Evolutionary conservation across 2,329 filamentous ascomycete genomes (phyloP).

Genomic region (Lojkania enalia): DNA sequence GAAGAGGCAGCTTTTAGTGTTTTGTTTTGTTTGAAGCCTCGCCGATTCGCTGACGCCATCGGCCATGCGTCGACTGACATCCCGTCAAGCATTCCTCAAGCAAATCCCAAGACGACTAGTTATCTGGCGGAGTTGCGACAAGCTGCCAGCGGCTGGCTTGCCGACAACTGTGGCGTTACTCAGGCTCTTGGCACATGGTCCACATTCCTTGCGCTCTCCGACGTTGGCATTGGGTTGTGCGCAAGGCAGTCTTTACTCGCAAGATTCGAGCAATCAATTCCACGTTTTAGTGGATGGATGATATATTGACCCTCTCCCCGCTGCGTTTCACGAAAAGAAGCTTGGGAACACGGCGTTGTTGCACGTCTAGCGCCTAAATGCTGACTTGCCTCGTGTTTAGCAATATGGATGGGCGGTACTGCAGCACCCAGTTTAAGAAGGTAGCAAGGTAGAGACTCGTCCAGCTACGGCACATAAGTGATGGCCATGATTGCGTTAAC

Average conservation of each 20-base stretch:
- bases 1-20: too few relatives aligned
- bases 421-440: slow-evolving; percentile 2
- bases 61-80: too few relatives aligned
- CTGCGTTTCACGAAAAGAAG: neutral
- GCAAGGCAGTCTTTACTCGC: neutral
- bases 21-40: too few relatives aligned
- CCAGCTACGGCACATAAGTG: too few relatives aligned
- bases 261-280: neutral
- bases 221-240: too few relatives aligned
- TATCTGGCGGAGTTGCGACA: neutral
- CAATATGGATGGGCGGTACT: neutral
- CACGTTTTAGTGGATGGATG: neutral
- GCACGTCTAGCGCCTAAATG: neutral
- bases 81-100: slow-evolving; percentile 3
- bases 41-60: too few relatives aligned
- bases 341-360: neutral
- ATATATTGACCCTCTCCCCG: neutral
- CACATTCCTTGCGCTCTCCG: neutral
- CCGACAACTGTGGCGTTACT: neutral
- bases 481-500: too few relatives aligned
- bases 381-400: neutral
- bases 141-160: neutral
- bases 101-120: neutral
- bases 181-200: neutral
- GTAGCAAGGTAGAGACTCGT: neutral